Evolutionary conservation across 805 yeast species (phyloP), one percentile per base, ranked within the genome.

Genomic region (Brettanomyces bruxellensis): DNA sequence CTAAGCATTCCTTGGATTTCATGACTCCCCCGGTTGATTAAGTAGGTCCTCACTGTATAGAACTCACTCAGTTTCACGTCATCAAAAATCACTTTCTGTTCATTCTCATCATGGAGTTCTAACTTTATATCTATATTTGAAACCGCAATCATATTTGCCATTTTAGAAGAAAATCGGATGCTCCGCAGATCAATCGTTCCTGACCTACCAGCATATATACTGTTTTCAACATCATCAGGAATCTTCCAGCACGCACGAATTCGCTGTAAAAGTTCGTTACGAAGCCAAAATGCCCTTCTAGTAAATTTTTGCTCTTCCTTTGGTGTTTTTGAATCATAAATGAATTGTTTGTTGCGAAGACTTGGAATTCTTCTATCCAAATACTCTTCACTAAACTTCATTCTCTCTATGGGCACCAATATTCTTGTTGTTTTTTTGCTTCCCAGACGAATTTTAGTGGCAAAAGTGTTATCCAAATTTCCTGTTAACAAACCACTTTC

Each of bases 221-320:
- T 66, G 18, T 62, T 66, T 22, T 45, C 41, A n/a, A 51, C 57
- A 14, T 40, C 32, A 18, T 58, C 45, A 5, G 58, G 47, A 4
- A 69, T 61, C 23, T 55, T 56, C 99, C 99, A 91, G 2, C 61
- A 55, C 2, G 95, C 96, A 3, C 65, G 60, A 4, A 93, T 54
- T 13, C 68, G 67, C 41, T 73, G 69, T 45, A 91, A 65, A 1
- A 93, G 60, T 49, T 73, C 72, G 47, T 83, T 79, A 47, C 95
- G 67, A 51, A 84, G 76, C 99, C 99, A 91, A 61, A 89, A 93
- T 2, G 76, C 66, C 50, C 79, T 81, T 47, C 79, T 70, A 64
- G 79, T 75, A 45, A 69, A 74, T 40, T 55, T 55, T 34, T 75
- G 81, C 49, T 85, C 87, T 8, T 76, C 79, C 42, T 70, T 75